Evolutionary conservation across 1,284 basidiomycete species (phyloP).

Genomic region (Austroboletus olivaceoglutinosus): DNA sequence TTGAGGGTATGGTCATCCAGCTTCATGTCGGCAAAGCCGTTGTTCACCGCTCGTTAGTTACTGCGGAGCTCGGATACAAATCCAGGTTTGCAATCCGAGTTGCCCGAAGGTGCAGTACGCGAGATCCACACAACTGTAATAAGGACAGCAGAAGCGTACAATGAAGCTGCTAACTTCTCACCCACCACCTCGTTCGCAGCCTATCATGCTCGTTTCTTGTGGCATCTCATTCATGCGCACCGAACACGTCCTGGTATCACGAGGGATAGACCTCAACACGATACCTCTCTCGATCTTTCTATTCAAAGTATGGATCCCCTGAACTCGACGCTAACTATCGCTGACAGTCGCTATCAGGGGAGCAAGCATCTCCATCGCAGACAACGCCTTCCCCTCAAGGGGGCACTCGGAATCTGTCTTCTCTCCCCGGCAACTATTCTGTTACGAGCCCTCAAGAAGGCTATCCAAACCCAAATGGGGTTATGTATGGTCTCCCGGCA

Average conservation of each 20-base stretch:
- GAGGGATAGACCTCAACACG: slow-evolving; percentile 35
- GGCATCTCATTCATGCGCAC: slow-evolving; percentile 61
- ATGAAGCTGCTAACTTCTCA: slow-evolving; percentile 62
- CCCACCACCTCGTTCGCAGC: slow-evolving; percentile 58
- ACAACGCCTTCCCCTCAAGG: slow-evolving; percentile 27
- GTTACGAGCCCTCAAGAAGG: slow-evolving; percentile 19
- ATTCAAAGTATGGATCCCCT: slow-evolving; percentile 40
- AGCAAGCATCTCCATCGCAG: slow-evolving; percentile 23
- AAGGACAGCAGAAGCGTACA: slow-evolving; percentile 70
- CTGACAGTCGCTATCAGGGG: slow-evolving; percentile 18
- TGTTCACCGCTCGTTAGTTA: slow-evolving; percentile 43
- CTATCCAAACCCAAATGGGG: slow-evolving; percentile 18
- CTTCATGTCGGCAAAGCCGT: background rate
- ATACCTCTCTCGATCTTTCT: slow-evolving; percentile 46
- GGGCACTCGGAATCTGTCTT: slow-evolving; percentile 6
- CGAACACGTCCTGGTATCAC: slow-evolving; percentile 46
- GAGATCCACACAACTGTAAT: slow-evolving; percentile 64
- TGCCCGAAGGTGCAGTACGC: slow-evolving; percentile 54
- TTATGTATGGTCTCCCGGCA: slow-evolving; percentile 15
- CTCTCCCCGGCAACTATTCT: slow-evolving; percentile 20
- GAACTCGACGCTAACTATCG: background rate
- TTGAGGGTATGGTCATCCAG: slow-evolving; percentile 51
- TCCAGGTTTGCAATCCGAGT: slow-evolving; percentile 45
- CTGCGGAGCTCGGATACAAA: slow-evolving; percentile 58
- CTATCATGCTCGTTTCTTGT: slow-evolving; percentile 74